A percentile compares a stretch with the other conserved stretches of the same genome.
Conservation (phyloP, 352 stramenopile species). For the Phytophthora litchii region DNA sequence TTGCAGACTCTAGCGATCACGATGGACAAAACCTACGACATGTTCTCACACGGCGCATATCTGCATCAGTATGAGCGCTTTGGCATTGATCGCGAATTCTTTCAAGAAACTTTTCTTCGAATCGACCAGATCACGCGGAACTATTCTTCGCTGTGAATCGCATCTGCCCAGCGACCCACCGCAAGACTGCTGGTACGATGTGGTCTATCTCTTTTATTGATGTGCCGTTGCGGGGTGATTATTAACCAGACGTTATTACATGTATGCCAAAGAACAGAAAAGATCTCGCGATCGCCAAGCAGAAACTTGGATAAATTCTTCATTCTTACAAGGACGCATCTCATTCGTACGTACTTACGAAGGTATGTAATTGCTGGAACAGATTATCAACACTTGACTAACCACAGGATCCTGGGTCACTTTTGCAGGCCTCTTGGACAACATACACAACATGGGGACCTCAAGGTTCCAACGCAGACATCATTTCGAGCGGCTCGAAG, state of each 20-base stretch:
- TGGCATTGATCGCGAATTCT: conserved; percentile 61
- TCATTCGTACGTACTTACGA: conserved; percentile 34
- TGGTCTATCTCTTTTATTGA: background rate
- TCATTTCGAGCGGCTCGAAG: conserved; percentile 49
- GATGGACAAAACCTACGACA: conserved; percentile 65
- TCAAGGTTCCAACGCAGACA: conserved; percentile 31
- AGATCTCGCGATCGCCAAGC: background rate
- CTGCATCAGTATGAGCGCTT: conserved; percentile 69
- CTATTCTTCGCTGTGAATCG: conserved; percentile 41
- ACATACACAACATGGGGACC: conserved; percentile 19
- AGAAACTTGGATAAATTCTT: conserved; percentile 19
- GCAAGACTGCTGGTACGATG: background rate
- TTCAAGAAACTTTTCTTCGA: conserved; percentile 66
- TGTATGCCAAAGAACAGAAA: too few species aligned
- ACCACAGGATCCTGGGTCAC: conserved; percentile 23
- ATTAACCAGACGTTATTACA: background rate
- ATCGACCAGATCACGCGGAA: conserved; percentile 80
- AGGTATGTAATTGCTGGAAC: conserved; percentile 33
- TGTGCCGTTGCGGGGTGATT: background rate
- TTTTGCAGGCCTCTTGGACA: conserved; percentile 27
- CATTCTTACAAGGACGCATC: conserved; percentile 33
- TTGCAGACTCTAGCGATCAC: conserved; percentile 53
- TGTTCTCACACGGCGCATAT: conserved; percentile 71
- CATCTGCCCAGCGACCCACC: background rate
- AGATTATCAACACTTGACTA: conserved; percentile 38